Conservation (phyloP, 768 basidiomycete genomes). For the Hemileccinum rubropunctum region DNA sequence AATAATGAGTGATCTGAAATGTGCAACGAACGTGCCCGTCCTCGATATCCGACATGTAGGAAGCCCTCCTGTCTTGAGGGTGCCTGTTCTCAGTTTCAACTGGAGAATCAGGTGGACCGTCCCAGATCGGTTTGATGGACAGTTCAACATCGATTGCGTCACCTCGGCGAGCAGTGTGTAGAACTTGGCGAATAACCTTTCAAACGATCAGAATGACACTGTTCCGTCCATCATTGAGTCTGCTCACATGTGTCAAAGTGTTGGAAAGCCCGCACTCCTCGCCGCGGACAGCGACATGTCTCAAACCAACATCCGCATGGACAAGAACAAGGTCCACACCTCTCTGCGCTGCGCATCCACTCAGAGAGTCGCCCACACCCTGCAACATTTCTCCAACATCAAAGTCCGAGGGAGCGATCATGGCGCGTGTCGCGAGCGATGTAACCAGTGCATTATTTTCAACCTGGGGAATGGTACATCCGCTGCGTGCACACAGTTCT, state of each 20-base stretch:
- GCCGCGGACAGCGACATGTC: slow-evolving; percentile 80
- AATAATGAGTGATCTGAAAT: slow-evolving; percentile 57
- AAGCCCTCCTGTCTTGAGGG: slow-evolving; percentile 25
- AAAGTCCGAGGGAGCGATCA: slow-evolving; percentile 55
- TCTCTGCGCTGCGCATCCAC: slow-evolving; percentile 76
- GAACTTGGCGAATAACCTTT: slow-evolving; percentile 82
- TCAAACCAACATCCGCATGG: slow-evolving; percentile 85
- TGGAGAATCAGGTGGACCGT: slow-evolving; percentile 25
- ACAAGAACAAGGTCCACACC: slow-evolving; percentile 91
- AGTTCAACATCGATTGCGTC: slow-evolving; percentile 89
- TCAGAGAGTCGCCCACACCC: slow-evolving; percentile 82
- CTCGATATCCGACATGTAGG: slow-evolving; percentile 21
- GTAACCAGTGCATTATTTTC: slow-evolving; percentile 18
- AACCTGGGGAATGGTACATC: slow-evolving; percentile 13
- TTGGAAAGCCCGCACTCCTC: slow-evolving; percentile 84
- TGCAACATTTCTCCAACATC: slow-evolving; percentile 92
- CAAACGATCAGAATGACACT: slow-evolving; percentile 16
- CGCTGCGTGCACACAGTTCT: slow-evolving; percentile 28
- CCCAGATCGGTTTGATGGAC: slow-evolving; percentile 41
- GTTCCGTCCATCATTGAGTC: neutral
- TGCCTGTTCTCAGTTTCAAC: slow-evolving; percentile 19
- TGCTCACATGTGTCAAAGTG: slow-evolving; percentile 79
- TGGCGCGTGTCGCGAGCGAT: slow-evolving; percentile 16
- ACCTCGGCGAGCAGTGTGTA: slow-evolving; percentile 62
- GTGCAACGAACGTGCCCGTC: slow-evolving; percentile 49